A percentile compares a stretch with the other conserved stretches of the same genome.
Evolutionary conservation across 2,329 filamentous ascomycete species (phyloP).

Genomic region (Colletotrichum zoysiae): DNA sequence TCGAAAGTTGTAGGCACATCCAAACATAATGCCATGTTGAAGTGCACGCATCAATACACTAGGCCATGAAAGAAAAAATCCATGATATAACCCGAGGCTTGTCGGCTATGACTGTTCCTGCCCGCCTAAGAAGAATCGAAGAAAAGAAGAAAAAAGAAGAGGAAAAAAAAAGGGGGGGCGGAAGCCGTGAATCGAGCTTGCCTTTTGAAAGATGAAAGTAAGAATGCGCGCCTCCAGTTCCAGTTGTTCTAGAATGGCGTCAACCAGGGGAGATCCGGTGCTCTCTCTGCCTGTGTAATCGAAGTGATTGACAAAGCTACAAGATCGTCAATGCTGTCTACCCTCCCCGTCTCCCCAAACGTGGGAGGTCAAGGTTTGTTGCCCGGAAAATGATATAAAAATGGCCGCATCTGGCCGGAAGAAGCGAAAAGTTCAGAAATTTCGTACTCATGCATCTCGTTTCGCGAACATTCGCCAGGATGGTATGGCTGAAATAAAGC

Average conservation of each 20-base stretch:
- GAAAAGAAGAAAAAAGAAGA: not conserved
- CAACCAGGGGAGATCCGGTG: conserved; percentile 6
- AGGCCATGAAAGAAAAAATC: conserved; percentile 5
- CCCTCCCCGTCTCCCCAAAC: too few species aligned
- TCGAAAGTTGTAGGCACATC: conserved; percentile 22
- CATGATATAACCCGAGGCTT: conserved; percentile 22
- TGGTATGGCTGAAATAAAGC: conserved; percentile 47
- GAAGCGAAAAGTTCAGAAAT: conserved; percentile 32
- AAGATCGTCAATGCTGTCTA: conserved; percentile 7
- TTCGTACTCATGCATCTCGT: conserved; percentile 41
- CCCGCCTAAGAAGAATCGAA: conserved; percentile 30
- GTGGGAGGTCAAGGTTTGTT: not conserved
- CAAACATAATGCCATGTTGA: conserved; percentile 21
- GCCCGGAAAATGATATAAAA: not conserved
- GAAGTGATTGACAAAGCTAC: conserved; percentile 3
- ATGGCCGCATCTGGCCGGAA: conserved; percentile 5
- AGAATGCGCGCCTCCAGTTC: conserved; percentile 29
- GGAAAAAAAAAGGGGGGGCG: not conserved
- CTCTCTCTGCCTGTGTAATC: conserved; percentile 21
- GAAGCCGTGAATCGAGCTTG: conserved; percentile 32
- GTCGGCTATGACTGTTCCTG: conserved; percentile 27
- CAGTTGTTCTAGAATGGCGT: conserved; percentile 25
- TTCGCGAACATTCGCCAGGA: conserved; percentile 34
- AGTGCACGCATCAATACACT: conserved; percentile 26
- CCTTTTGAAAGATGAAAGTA: conserved; percentile 26